Percentiles rank a stretch among this genome's conserved stretches.
Conservation (phyloP, 495 filamentous ascomycete species). For the Penicillium goetzii region DNA sequence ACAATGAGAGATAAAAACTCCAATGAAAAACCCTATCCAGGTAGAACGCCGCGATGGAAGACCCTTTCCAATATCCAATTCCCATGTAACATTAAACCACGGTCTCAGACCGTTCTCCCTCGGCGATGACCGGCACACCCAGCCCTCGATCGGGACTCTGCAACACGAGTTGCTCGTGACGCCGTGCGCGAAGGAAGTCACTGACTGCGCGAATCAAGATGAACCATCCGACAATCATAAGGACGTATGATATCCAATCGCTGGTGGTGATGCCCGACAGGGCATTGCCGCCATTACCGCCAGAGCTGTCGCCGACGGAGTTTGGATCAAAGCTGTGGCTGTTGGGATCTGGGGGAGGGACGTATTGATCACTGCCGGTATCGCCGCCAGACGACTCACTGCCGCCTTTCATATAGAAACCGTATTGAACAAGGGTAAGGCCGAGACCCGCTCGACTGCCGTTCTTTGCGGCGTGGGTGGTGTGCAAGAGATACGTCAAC, state of each 20-base stretch:
- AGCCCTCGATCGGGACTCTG: conserved; percentile 93
- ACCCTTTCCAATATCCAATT: conserved; percentile 15
- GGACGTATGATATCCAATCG: conserved; percentile 88
- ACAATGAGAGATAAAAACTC: conserved; percentile 27
- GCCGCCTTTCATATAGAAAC: conserved; percentile 85
- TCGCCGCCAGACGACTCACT: conserved; percentile 51
- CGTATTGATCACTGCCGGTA: conserved; percentile 55
- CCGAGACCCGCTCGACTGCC: conserved; percentile 92
- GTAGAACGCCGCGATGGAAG: conserved; percentile 17
- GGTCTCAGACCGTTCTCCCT: conserved; percentile 79
- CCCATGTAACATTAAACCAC: conserved; percentile 63
- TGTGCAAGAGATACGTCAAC: conserved; percentile 96
- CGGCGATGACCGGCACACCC: conserved; percentile 83
- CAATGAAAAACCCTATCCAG: conserved; percentile 4
- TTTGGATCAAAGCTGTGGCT: conserved; percentile 84
- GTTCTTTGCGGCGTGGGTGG: conserved; percentile 96
- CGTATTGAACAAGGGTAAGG: conserved; percentile 94
- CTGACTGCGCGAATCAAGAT: conserved; percentile 88
- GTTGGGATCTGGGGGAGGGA: conserved; percentile 81
- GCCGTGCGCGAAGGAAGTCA: conserved; percentile 82
- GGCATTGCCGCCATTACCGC: conserved; percentile 41
- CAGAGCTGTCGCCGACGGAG: conserved; percentile 53
- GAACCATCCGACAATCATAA: conserved; percentile 99
- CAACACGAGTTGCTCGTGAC: conserved; percentile 89
- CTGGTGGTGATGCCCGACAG: conserved; percentile 62